Base-by-base conservation (phyloP, 225 moss, liverwort and hornwort genomes). In the Asterella californica region DNA sequence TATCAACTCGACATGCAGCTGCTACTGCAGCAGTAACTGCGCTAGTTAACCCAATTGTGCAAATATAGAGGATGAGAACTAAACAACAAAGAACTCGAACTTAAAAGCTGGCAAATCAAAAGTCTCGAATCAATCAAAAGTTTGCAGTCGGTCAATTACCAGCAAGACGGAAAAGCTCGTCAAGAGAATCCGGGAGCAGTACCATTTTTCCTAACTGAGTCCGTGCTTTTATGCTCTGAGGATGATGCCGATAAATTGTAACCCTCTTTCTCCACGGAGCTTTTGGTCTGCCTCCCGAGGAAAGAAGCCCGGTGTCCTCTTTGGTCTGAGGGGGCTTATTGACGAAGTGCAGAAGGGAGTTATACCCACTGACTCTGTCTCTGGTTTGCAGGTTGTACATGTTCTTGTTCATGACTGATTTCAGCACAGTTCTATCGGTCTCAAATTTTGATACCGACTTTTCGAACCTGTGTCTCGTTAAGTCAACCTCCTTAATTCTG, bases 361-460 rank as follows among this genome's bases (percentile, higher is more conserved):
- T 87, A 2, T 82, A 74, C 11, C 87, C 84, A 36, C 87, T 87
- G 24, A 84, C 81, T 74, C 87, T 79, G 29, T 82, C 87, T 64
- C 87, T 84, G 52, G 67, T 62, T 12, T 24, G 52, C 34, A 81
- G 24, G 25, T 66, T 59, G 57, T 25, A 65, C 62, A 48, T 59
- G 12, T 19, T 52, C 22, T 61, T 63, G 53, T 66, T 60, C 33
- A 34, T 9, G 14, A 21, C 48, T 64, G 76, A 57, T 62, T 48
- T 38, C 19, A 61, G 59, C 4, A 42, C 30, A 52, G 64, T 59
- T 59, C 59, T 76, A 59, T 76, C 78, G 60, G 25, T 47, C 12
- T 66, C 64, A 32, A 78, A 78, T 29, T 64, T 66, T 2, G 78
- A 63, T 65, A 65, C 65, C 10, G 64, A 12, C 0, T 27, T 15